Evolutionary conservation across 805 yeast species (phyloP).

Genomic region (Candida methanosorbosa): DNA sequence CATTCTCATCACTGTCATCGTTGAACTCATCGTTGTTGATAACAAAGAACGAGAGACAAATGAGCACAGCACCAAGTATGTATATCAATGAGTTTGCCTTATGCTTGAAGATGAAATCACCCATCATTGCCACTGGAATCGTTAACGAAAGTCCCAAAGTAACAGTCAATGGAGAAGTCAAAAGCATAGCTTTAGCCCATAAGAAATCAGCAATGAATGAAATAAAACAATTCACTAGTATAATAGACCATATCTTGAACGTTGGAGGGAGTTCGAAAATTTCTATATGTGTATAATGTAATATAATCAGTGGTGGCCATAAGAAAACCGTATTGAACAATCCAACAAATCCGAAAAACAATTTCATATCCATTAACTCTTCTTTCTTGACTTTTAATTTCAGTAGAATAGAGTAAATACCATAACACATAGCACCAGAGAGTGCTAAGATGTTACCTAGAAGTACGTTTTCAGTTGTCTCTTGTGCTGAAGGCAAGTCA

Average conservation of each 20-base stretch:
- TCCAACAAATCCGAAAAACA: slow-evolving; percentile 95
- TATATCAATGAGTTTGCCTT: slow-evolving; percentile 55
- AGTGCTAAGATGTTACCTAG: slow-evolving; percentile 78
- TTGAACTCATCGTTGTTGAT: slow-evolving; percentile 73
- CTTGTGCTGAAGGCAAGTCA: slow-evolving; percentile 27
- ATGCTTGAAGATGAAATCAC: slow-evolving; percentile 70
- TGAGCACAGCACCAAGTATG: slow-evolving; percentile 70
- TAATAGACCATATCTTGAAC: slow-evolving; percentile 38
- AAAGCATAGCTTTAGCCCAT: slow-evolving; percentile 92
- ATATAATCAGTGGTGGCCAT: slow-evolving; percentile 74
- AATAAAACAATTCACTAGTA: slow-evolving; percentile 59
- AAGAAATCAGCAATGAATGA: slow-evolving; percentile 86
- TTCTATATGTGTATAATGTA: slow-evolving; percentile 61
- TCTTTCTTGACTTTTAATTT: slow-evolving; percentile 70
- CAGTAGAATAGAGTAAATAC: slow-evolving; percentile 78
- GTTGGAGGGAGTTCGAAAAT: slow-evolving; percentile 61
- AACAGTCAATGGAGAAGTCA: slow-evolving; percentile 91
- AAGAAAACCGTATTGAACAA: slow-evolving; percentile 61
- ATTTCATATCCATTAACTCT: slow-evolving; percentile 67
- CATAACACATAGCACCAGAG: slow-evolving; percentile 82
- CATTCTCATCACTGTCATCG: too few relatives aligned
- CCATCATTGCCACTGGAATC: slow-evolving; percentile 89
- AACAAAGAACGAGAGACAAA: slow-evolving; percentile 74
- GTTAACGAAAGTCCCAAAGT: slow-evolving; percentile 92
- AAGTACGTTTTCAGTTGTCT: slow-evolving; percentile 16